Evolutionary conservation across 2,329 filamentous ascomycete species (phyloP).

Genomic region (Fusarium sp.): DNA sequence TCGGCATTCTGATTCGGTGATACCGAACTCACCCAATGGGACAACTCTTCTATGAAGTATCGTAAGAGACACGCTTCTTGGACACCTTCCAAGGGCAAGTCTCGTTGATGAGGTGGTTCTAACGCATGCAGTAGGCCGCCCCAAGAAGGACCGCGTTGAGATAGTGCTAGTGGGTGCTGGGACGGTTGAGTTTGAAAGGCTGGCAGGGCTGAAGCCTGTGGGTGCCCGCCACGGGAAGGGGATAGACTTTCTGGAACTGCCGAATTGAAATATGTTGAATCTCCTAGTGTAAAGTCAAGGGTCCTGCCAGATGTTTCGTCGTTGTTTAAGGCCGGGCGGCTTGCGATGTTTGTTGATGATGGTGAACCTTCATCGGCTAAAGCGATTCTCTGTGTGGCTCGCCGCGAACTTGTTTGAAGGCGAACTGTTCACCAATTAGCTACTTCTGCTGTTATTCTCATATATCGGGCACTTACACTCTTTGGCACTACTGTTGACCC

Average conservation of each 20-base stretch:
- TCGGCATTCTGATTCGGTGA: rapidly evolving
- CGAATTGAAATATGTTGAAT: neutral
- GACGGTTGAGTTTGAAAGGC: neutral
- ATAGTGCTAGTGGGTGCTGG: neutral
- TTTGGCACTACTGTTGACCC: constrained; percentile 37
- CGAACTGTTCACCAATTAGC: neutral
- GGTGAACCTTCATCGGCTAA: neutral
- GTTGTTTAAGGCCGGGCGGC: neutral
- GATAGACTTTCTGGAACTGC: neutral
- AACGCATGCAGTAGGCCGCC: neutral
- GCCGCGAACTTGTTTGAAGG: constrained; percentile 27
- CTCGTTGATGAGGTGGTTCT: neutral
- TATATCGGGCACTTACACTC: neutral
- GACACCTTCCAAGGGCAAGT: neutral
- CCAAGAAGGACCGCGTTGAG: constrained; percentile 24
- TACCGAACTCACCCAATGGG: constrained; percentile 22
- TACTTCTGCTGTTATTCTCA: rapidly evolving
- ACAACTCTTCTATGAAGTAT: constrained; percentile 33
- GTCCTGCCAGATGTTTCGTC: neutral
- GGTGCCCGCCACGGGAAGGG: neutral
- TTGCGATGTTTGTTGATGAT: rapidly evolving
- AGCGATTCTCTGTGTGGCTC: constrained; percentile 8
- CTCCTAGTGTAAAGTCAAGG: neutral
- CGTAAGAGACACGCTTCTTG: constrained; percentile 37
- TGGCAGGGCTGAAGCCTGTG: neutral